Conservation (phyloP, 2,329 filamentous ascomycete species). For the Metarhizium anisopliae region DNA sequence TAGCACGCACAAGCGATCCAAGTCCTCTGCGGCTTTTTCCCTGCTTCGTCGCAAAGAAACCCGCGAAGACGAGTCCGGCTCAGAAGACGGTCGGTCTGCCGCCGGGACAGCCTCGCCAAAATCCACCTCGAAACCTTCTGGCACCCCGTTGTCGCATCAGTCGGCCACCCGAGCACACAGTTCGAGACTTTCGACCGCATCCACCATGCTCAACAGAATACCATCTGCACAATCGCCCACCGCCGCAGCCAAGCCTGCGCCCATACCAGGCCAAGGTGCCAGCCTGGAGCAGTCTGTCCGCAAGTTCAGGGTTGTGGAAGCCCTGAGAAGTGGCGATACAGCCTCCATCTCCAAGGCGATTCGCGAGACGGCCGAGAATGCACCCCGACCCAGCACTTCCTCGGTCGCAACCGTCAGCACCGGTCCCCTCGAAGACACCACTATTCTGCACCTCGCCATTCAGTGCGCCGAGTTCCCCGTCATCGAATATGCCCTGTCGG, state of each 20-base stretch:
- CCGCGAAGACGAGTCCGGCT: constrained; percentile 43
- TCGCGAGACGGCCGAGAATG: constrained; percentile 50
- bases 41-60: constrained; percentile 44
- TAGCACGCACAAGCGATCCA: constrained; percentile 41
- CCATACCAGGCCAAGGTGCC: constrained; percentile 31
- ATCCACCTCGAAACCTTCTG: constrained; percentile 19
- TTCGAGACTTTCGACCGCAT: constrained; percentile 37
- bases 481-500: constrained; percentile 86
- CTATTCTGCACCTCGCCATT: constrained; percentile 84
- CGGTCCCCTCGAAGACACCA: constrained; percentile 65
- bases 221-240: constrained; percentile 24
- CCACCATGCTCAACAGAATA: constrained; percentile 30
- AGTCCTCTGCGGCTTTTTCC: constrained; percentile 41
- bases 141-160: constrained; percentile 28
- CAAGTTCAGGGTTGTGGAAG: constrained; percentile 91
- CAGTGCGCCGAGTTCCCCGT: constrained; percentile 91
- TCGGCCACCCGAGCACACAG: constrained; percentile 31
- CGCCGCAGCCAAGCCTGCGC: constrained; percentile 17
- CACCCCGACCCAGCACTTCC: constrained; percentile 47
- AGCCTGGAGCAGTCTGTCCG: constrained; percentile 88
- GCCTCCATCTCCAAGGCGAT: constrained; percentile 82
- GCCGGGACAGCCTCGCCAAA: constrained; percentile 23
- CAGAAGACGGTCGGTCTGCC: constrained; percentile 38
- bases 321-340: constrained; percentile 82
- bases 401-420: constrained; percentile 35